phyloP scores from a whole-genome alignment of 306 rosid species.

The Castanopsis chinensis region DNA sequence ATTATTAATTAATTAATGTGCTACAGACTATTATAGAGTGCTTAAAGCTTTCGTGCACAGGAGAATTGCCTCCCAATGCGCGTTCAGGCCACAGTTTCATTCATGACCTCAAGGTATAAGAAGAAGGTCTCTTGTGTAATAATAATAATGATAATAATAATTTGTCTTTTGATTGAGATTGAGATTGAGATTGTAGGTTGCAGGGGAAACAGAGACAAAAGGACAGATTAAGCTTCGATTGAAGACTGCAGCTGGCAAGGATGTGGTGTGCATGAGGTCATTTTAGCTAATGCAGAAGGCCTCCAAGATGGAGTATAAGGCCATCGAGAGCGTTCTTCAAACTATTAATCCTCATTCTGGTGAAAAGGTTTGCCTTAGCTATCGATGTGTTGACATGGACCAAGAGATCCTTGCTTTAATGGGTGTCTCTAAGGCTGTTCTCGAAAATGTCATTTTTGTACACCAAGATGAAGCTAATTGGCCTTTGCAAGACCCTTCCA shows the following conservation, averaged over 20 bases:
- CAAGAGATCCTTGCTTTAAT: slow-evolving; percentile 81
- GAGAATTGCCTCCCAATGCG: slow-evolving; percentile 94
- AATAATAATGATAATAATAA: no score
- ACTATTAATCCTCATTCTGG: slow-evolving; percentile 91
- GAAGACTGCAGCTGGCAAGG: slow-evolving; percentile 84
- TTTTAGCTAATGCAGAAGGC: slow-evolving; percentile 94
- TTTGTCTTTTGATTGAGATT: not conserved
- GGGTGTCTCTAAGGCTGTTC: slow-evolving; percentile 96
- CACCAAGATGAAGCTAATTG: slow-evolving; percentile 99
- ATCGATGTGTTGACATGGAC: slow-evolving; percentile 98
- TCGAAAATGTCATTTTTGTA: slow-evolving; percentile 88
- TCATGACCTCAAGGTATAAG: slow-evolving; percentile 83
- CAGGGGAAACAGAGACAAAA: slow-evolving; percentile 94
- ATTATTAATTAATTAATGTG: no score
- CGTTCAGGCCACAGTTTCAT: slow-evolving; percentile 98
- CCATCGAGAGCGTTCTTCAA: slow-evolving; percentile 94
- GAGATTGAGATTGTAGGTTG: slow-evolving; percentile 45
- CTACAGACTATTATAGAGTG: slow-evolving; percentile 84
- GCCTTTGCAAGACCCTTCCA: slow-evolving; percentile 98
- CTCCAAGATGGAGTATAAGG: slow-evolving; percentile 93
- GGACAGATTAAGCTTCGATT: slow-evolving; percentile 95
- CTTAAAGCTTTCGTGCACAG: slow-evolving; percentile 96
- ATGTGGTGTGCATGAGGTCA: slow-evolving; percentile 84
- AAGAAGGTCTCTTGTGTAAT: no score
- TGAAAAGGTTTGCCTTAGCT: slow-evolving; percentile 94